Evolutionary conservation across 768 basidiomycete species (phyloP), one percentile per base, ranked within the genome.

Genomic region (Tylopilus plumbeoviolaceoides): DNA sequence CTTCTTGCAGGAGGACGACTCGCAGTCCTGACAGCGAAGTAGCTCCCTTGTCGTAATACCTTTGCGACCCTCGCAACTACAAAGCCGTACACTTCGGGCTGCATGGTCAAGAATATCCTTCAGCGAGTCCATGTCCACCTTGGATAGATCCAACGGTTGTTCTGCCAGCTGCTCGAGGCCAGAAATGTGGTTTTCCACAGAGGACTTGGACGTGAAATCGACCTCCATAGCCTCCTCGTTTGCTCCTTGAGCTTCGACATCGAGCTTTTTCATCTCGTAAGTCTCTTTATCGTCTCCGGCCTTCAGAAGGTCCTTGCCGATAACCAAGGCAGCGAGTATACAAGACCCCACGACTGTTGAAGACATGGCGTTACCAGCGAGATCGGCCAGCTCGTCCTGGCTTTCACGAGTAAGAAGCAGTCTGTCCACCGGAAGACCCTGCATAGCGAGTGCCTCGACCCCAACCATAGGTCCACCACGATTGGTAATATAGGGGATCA

Each of bases 311-410:
- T 80, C 78, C 65, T 76, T 77, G 7, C 83, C 82, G 1, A 85
- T 70, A 10, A 88, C 79, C 42, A 98, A 74, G 0, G 92, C 91
- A 17, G 88, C 85, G 50, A 95, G 72, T 57, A 97, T 90, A 57
- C 91, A 87, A 4, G 91, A 81, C 1, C 95, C 95, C 28, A 98
- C 94, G 23, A 97, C 95, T 1, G 95, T 97, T 5, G 94, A 91
- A 1, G 93, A 94, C 95, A 98, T 98, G 54, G 95, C 95, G 63
- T 98, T 98, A 2, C 95, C 95, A 18, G 95, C 94, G 15, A 98
- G 77, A 69, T 97, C 93, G 4, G 93, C 91, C 7, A 98, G 77
- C 54, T 98, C 87, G 68, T 97, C 95, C 67, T 95, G 90, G 17
- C 82, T 91, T 71, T 98, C 95, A 47, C 92, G 85, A 2, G 95